These are phyloP conservation scores for Mortierella hygrophila DNA, from an alignment of 192 early-diverging fungal genomes.

Conservation along the genomic window DNA sequence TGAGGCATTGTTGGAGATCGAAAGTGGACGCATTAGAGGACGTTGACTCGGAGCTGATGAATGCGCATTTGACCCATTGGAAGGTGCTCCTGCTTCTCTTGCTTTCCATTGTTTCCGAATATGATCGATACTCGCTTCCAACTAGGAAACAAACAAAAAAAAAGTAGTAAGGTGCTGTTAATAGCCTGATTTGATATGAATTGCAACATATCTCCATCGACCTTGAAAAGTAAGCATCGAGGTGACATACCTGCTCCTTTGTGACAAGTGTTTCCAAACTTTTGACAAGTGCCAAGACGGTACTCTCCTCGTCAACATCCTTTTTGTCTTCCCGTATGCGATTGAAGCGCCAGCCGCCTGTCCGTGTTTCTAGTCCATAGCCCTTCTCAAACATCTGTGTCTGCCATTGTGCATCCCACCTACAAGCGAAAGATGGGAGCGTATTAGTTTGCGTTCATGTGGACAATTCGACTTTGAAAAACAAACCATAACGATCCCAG, in stretches of 20 bases:
- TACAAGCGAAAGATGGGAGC: slow-evolving; percentile 14
- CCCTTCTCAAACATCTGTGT: slow-evolving; percentile 67
- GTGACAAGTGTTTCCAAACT: slow-evolving; percentile 64
- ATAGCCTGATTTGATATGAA: neutral
- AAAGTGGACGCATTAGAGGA: slow-evolving; percentile 25
- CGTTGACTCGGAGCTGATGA: slow-evolving; percentile 25
- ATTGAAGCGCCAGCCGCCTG: slow-evolving; percentile 68
- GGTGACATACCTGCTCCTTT: slow-evolving; percentile 55
- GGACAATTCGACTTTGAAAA: neutral
- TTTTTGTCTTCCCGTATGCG: slow-evolving; percentile 72
- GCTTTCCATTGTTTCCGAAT: slow-evolving; percentile 54
- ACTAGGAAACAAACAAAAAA: slow-evolving; percentile 11
- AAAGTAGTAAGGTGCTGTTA: neutral
- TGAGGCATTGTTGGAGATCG: slow-evolving; percentile 22
- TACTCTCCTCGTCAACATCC: slow-evolving; percentile 66
- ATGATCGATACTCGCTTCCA: slow-evolving; percentile 39
- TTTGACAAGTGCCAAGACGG: slow-evolving; percentile 59
- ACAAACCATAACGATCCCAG: neutral
- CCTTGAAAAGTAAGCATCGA: neutral
- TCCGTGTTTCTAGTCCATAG: slow-evolving; percentile 59
- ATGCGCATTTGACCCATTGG: slow-evolving; percentile 24
- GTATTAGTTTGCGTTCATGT: neutral
- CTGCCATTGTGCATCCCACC: slow-evolving; percentile 65
- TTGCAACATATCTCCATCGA: neutral
- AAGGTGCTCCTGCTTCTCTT: slow-evolving; percentile 31